phyloP scores from a whole-genome alignment of 2,329 filamentous ascomycete species.

The Hymenoscyphus fraxineus region DNA sequence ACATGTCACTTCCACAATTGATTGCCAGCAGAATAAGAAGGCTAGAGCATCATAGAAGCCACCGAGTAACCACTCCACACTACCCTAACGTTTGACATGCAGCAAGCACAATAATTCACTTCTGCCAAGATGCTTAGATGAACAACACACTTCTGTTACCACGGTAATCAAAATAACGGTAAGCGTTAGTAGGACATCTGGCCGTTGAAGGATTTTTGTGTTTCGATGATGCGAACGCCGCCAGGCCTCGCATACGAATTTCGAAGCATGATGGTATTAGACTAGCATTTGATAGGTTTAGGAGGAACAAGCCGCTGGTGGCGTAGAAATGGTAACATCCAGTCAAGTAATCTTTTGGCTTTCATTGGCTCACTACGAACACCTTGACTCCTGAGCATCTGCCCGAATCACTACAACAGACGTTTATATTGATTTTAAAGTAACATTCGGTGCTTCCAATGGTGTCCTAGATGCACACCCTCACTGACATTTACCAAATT shows the following conservation, averaged over 20 bases:
- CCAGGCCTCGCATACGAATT: not conserved
- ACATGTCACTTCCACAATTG: not conserved
- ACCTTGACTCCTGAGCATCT: not conserved
- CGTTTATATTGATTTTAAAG: not conserved
- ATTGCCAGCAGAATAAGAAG: not conserved
- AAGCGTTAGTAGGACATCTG: not conserved
- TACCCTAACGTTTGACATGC: not conserved
- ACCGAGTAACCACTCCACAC: not conserved
- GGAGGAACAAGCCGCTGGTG: not conserved
- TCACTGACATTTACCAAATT: not conserved
- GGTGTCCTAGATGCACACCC: not conserved
- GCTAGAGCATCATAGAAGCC: not conserved
- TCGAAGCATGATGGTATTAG: not conserved
- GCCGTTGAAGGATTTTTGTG: not conserved
- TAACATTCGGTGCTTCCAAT: not conserved
- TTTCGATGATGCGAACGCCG: not conserved
- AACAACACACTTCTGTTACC: not conserved
- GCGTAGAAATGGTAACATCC: not conserved
- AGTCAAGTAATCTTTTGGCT: not conserved
- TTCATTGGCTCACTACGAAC: not conserved
- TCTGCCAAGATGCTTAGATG: not conserved
- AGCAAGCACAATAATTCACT: not conserved
- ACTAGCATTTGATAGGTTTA: not conserved
- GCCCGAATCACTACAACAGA: not conserved
- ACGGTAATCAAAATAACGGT: not conserved